A percentile compares a stretch with the other conserved stretches of the same genome.
These are phyloP conservation scores for Talaromyces liani DNA, from an alignment of 495 filamentous ascomycete genomes.

Conservation along the genomic window DNA sequence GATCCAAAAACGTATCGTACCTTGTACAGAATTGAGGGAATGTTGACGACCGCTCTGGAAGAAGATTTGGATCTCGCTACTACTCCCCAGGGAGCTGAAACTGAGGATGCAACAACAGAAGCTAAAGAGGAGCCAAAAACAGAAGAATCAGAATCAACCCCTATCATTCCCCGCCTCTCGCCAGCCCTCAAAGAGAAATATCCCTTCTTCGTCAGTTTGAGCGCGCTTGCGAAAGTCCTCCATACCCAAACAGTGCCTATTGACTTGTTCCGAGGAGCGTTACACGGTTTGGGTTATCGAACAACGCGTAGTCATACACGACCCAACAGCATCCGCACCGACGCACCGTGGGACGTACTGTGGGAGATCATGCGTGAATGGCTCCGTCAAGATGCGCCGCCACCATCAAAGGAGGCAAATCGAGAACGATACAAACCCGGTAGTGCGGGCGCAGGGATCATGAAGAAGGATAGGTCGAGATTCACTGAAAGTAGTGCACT, in stretches of 20 bases:
- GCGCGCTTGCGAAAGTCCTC: conserved; percentile 59
- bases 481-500: conserved; percentile 18
- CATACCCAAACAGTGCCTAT: conserved; percentile 70
- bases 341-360: conserved; percentile 79
- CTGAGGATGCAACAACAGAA: not conserved
- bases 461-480: conserved; percentile 34
- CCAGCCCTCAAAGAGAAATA: conserved; percentile 55
- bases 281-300: conserved; percentile 70
- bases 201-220: conserved; percentile 84
- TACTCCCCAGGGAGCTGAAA: not conserved
- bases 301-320: conserved; percentile 80
- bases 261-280: conserved; percentile 67
- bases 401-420: conserved; percentile 20
- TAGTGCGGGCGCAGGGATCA: conserved; percentile 62
- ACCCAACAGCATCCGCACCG: conserved; percentile 80
- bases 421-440: conserved; percentile 35
- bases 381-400: conserved; percentile 63
- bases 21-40: conserved; percentile 72
- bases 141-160: conserved; percentile 20
- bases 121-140: conserved; percentile 12
- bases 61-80: conserved; percentile 44
- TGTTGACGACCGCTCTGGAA: conserved; percentile 81
- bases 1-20: conserved; percentile 67
- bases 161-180: conserved; percentile 36
- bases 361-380: conserved; percentile 96